Evolutionary conservation across 208 protist species (phyloP).

Genomic region (Crithidia acanthocephali): DNA sequence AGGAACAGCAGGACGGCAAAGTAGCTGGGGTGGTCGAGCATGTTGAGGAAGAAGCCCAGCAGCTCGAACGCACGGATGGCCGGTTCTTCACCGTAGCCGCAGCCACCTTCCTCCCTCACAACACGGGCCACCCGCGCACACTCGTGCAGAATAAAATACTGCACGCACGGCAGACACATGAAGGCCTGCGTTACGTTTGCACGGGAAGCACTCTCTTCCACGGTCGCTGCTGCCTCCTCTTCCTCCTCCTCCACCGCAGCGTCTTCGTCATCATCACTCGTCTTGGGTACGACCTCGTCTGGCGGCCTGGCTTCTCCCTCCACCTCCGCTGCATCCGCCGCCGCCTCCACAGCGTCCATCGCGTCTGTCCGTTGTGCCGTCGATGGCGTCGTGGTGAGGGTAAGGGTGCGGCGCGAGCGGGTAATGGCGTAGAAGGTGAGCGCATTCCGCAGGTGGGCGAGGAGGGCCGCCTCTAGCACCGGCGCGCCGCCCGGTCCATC

Average conservation of each 20-base stretch:
- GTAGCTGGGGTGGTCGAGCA: constrained; percentile 8
- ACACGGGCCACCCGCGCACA: constrained; percentile 37
- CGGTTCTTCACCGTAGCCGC: constrained; percentile 16
- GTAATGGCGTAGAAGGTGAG: neutral
- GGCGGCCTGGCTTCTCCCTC: neutral
- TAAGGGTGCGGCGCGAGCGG: neutral
- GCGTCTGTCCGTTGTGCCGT: neutral
- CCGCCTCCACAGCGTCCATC: neutral
- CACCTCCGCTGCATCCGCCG: neutral
- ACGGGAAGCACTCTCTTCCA: neutral
- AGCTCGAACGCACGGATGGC: constrained; percentile 20
- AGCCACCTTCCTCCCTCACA: constrained; percentile 23
- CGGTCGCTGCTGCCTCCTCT: neutral
- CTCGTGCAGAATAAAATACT: constrained; percentile 41
- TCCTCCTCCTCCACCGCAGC: neutral
- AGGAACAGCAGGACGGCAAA: constrained; percentile 31
- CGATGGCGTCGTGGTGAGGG: neutral
- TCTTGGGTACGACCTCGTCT: neutral
- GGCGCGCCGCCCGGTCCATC: neutral
- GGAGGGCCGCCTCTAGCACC: constrained; percentile 16
- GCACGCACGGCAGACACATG: constrained; percentile 34
- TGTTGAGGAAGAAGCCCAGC: constrained; percentile 26
- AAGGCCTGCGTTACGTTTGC: neutral
- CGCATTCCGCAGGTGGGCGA: constrained; percentile 17
- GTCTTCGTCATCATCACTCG: neutral